Percentiles rank a stretch among this genome's conserved stretches.
These are phyloP conservation scores for Solanum chmielewskii DNA, from an alignment of 257 asterid genomes.

Conservation along the genomic window DNA sequence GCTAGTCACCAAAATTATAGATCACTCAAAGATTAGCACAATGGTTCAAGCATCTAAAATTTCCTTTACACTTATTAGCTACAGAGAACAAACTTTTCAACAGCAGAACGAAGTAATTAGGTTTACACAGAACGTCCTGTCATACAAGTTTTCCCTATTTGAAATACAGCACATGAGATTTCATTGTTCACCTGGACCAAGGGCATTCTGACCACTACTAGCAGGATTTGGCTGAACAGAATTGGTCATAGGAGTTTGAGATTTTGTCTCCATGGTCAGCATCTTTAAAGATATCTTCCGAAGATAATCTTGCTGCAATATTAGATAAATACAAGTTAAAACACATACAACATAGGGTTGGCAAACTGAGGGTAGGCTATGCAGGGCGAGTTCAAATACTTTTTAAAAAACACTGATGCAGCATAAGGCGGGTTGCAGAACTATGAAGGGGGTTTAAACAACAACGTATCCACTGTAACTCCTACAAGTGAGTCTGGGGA, in stretches of 20 bases:
- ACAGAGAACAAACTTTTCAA: background rate
- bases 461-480: background rate
- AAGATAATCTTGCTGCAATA: constrained; percentile 66
- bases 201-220: constrained; percentile 43
- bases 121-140: background rate
- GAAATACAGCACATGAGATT: background rate
- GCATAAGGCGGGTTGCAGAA: background rate
- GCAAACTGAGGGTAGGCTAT: background rate
- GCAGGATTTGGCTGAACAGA: constrained; percentile 39
- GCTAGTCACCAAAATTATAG: background rate
- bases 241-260: constrained; percentile 46
- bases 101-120: background rate
- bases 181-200: constrained; percentile 47
- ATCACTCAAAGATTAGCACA: background rate
- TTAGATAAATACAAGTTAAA: background rate
- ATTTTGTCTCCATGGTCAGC: constrained; percentile 75
- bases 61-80: background rate
- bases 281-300: constrained; percentile 82
- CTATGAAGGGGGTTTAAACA: background rate
- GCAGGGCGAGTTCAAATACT: background rate
- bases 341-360: background rate
- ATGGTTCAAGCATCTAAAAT: background rate
- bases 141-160: background rate
- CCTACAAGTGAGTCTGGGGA: background rate
- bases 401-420: background rate